Evolutionary conservation across 768 basidiomycete genomes (phyloP).

Genomic region (Glaciozyma martinii): DNA sequence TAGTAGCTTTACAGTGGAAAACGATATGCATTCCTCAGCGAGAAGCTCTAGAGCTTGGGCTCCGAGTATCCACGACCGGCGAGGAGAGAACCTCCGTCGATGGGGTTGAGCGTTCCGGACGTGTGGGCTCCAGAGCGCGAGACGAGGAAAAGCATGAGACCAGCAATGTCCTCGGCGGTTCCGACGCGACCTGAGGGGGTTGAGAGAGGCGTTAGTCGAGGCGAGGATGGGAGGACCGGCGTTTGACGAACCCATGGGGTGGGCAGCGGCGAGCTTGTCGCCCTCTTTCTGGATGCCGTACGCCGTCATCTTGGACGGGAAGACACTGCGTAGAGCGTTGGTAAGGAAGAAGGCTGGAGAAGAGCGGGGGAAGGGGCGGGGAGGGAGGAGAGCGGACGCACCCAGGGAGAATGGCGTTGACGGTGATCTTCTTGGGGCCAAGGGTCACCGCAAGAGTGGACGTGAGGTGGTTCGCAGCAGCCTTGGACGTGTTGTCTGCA

Average conservation of each 20-base stretch:
- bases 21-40: background rate
- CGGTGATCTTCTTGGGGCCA: constrained; percentile 49
- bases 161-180: constrained; percentile 47
- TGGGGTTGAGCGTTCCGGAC: constrained; percentile 42
- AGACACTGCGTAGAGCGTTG: constrained; percentile 15
- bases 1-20: too few species aligned
- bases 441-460: constrained; percentile 51
- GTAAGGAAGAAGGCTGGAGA: background rate
- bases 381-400: too few species aligned
- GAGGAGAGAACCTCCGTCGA: constrained; percentile 15
- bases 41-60: too few species aligned
- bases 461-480: constrained; percentile 48
- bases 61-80: background rate
- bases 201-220: constrained; percentile 48
- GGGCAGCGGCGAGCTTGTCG: background rate
- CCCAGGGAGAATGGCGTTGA: constrained; percentile 39
- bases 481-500: constrained; percentile 54
- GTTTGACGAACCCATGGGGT: constrained; percentile 6
- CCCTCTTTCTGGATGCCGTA: constrained; percentile 43
- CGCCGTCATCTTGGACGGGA: constrained; percentile 50
- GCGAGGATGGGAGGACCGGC: background rate
- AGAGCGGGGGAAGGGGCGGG: background rate
- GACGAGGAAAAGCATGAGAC: constrained; percentile 54
- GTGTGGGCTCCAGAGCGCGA: constrained; percentile 55
- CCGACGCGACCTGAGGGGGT: constrained; percentile 30